Evolutionary conservation across 805 yeast species (phyloP), one percentile per base, ranked within the genome.

Genomic region (Lipomyces sp.): DNA sequence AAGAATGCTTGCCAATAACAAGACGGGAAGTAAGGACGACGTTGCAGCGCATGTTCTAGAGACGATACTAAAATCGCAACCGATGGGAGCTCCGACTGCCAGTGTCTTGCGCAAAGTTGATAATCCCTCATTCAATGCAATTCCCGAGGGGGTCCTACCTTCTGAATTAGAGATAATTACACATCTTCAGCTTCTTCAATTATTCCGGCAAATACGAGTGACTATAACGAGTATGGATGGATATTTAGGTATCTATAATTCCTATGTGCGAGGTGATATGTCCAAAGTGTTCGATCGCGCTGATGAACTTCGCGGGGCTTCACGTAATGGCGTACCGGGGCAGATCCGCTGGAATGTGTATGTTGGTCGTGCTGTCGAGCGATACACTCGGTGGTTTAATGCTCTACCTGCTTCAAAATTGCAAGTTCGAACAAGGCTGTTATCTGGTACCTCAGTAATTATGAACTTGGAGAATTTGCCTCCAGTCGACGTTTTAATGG

Each of bases 401-500:
- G n/a, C 47, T 2, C 26, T 32, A 14, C 52, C 52, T 23, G 24
- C 19, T 5, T 13, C 35, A 2, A 44, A 31, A 14, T 26, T 28
- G 6, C n/a, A 39, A 4, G 39, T n/a, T 6, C 37, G 37, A 19
- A 26, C 32, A 18, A 34, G 32, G 26, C 23, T 44, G 8, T 23
- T 43, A 8, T 34, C 39, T n/a, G 44, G 43, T 8, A 28, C 14
- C 10, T 14, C 13, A 10, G 23, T 24, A 18, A 32, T 28, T 2
- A 36, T 48, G 21, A 35, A 36, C 16, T 22, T 18, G 29, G 43
- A 24, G 10, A 43, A 21, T n/a, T 33, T 59, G 39, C 62, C 63
- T 24, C 62, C 62, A 2, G n/a, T 58, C 11, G 63, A 60, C 33
- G 57, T 60, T 14, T 45, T 60, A 23, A 58, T 60, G 63, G 51